Evolutionary conservation across 1,284 basidiomycete genomes (phyloP).

Genomic region (Crepidotus sp.): DNA sequence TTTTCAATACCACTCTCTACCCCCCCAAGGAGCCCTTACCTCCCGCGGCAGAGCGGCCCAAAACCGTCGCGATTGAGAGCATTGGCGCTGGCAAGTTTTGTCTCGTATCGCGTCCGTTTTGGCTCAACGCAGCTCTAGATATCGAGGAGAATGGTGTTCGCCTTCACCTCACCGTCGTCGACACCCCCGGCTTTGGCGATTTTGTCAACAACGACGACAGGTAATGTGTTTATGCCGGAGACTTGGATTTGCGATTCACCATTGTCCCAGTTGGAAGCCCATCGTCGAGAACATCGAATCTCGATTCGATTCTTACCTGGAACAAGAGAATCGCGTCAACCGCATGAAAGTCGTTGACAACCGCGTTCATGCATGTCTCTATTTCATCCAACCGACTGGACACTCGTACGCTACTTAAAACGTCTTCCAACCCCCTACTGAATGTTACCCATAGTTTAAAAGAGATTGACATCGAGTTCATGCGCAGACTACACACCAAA

Average conservation of each 20-base stretch:
- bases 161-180: slow-evolving; percentile 92
- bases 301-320: slow-evolving; percentile 91
- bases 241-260: slow-evolving; percentile 16
- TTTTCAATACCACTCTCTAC: slow-evolving; percentile 93
- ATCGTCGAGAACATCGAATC: slow-evolving; percentile 96
- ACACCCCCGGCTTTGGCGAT: slow-evolving; percentile 94
- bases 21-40: slow-evolving; percentile 76
- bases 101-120: slow-evolving; percentile 19
- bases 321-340: slow-evolving; percentile 97
- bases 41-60: slow-evolving; percentile 79
- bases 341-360: slow-evolving; percentile 80
- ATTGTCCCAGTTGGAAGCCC: slow-evolving; percentile 82
- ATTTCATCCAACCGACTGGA: slow-evolving; percentile 96
- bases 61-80: slow-evolving; percentile 93
- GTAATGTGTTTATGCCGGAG: slow-evolving; percentile 34
- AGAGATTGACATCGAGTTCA: slow-evolving; percentile 95
- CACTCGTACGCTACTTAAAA: slow-evolving; percentile 66
- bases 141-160: slow-evolving; percentile 96
- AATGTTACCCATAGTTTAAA: slow-evolving; percentile 56
- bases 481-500: slow-evolving; percentile 90
- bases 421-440: slow-evolving; percentile 7
- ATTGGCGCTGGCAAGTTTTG: slow-evolving; percentile 78
- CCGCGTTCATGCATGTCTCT: slow-evolving; percentile 89
- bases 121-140: slow-evolving; percentile 43
- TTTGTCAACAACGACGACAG: slow-evolving; percentile 98